These are phyloP conservation scores for Atkinsonella hypoxylon DNA, from an alignment of 2,329 filamentous ascomycete species.

Conservation along the genomic window DNA sequence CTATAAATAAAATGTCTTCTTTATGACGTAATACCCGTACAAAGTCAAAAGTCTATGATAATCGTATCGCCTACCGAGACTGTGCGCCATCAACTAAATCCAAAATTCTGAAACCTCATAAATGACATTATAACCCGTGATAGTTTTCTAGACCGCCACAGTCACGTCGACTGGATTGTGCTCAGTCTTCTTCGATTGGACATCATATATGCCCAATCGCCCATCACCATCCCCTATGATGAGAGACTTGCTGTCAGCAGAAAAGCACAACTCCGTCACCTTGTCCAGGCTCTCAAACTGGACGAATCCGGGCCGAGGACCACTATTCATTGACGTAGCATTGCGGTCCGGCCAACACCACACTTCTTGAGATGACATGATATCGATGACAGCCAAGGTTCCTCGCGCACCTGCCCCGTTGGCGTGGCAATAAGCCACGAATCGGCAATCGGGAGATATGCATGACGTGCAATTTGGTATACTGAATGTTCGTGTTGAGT, in stretches of 20 bases:
- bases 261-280: slow-evolving; percentile 27
- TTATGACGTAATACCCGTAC: too few relatives aligned
- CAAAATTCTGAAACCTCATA: not conserved
- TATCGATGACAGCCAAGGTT: slow-evolving; percentile 25
- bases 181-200: slow-evolving; percentile 14
- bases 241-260: slow-evolving; percentile 23
- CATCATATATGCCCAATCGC: slow-evolving; percentile 23
- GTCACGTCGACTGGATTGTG: not conserved
- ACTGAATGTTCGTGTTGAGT: slow-evolving; percentile 24
- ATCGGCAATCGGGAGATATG: slow-evolving; percentile 28
- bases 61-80: not conserved
- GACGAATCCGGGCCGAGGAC: slow-evolving; percentile 14
- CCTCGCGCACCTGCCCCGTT: slow-evolving; percentile 21
- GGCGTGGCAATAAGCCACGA: slow-evolving; percentile 27
- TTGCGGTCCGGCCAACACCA: slow-evolving; percentile 27
- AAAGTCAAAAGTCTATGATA: not conserved
- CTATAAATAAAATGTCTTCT: too few relatives aligned
- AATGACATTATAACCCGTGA: not conserved
- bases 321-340: slow-evolving; percentile 13
- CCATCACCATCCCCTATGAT: slow-evolving; percentile 24
- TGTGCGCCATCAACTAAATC: not conserved
- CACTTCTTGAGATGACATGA: slow-evolving; percentile 22
- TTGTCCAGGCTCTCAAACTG: slow-evolving; percentile 22
- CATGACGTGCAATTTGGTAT: slow-evolving; percentile 27
- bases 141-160: not conserved